Percentiles rank a stretch among this genome's conserved stretches.
These are phyloP conservation scores for Microthlaspi erraticum DNA, from an alignment of 345 rosid genomes.

Conservation along the genomic window DNA sequence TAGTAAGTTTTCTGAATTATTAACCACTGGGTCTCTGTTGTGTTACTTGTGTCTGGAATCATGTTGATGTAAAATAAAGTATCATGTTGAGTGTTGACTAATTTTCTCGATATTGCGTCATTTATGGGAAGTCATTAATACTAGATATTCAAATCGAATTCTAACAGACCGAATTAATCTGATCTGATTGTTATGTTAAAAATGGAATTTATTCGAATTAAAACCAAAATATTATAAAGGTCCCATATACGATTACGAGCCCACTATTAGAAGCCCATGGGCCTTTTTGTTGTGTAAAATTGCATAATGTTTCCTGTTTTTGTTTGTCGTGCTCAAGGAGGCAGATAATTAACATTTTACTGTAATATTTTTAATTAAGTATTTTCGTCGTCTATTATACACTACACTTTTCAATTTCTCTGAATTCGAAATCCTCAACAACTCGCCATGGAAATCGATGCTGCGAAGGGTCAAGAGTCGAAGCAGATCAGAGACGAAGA, in stretches of 20 bases:
- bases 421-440: not conserved
- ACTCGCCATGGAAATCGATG: conserved; percentile 51
- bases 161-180: too few species aligned
- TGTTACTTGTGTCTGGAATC: not conserved
- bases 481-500: conserved; percentile 55
- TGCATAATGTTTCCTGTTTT: not conserved
- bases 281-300: too few species aligned
- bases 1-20: conserved; percentile 11
- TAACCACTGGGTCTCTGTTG: not conserved
- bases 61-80: conserved; percentile 13
- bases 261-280: too few species aligned
- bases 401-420: not conserved
- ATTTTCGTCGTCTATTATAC: not conserved
- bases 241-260: too few species aligned
- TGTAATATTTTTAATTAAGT: not conserved
- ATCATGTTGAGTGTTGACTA: not conserved
- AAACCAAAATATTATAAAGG: too few species aligned
- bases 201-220: too few species aligned
- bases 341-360: too few species aligned
- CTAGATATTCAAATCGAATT: too few species aligned
- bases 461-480: conserved; percentile 31
- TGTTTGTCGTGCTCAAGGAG: not conserved
- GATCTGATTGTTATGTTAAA: too few species aligned
- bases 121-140: too few species aligned
- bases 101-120: not conserved